Base-by-base conservation (phyloP, 2,329 filamentous ascomycete genomes). In the Graphium sp. region DNA sequence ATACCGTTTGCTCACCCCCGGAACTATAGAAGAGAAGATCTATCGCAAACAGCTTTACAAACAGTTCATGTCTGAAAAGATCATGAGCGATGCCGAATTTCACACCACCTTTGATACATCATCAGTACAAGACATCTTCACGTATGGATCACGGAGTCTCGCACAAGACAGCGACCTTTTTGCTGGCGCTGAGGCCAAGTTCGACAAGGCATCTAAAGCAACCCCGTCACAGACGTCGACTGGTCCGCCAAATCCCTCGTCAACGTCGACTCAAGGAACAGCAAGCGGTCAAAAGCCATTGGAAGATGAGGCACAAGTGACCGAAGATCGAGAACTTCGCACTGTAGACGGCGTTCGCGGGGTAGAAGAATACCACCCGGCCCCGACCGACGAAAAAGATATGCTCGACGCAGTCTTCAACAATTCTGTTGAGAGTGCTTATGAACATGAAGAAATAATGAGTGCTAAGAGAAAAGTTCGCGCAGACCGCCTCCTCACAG, bases 21-120 rank as follows among this genome's bases (percentile, higher is more conserved):
- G 89, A 2, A 98, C 91, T 0, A 98, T 98, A 15, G 89, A 98
- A 46, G 89, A 98, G 51, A 98, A 98, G 56, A 98, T 98, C 18
- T 98, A 95, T 37, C 87, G 98, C 49, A 78, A 91, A 11, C 89
- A 98, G 45, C 89, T 98, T 28, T 98, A 92, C 62, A 98, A 98
- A 51, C 87, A 95, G 41, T 94, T 95, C 45, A 62, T 98, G 35
- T 89, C 84, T 4, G 93, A 95, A 55, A 95, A 95, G 49, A 85
- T 98, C 6, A 52, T 98, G 28, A 85, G 80, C 40, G 87, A 98
- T 41, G 84, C 89, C 0, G 93, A 92, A 44, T 85, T 95, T 49
- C 74, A 82, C 14, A 82, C 89, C 38, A 84, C 78, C 0, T 93
- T 95, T 48, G 82, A 92, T 33, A 63, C 92, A 42, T 79, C 76